Percentiles rank a stretch among this genome's conserved stretches.
Evolutionary conservation across 495 filamentous ascomycete species (phyloP).

Genomic region (Xylaria flabelliformis): DNA sequence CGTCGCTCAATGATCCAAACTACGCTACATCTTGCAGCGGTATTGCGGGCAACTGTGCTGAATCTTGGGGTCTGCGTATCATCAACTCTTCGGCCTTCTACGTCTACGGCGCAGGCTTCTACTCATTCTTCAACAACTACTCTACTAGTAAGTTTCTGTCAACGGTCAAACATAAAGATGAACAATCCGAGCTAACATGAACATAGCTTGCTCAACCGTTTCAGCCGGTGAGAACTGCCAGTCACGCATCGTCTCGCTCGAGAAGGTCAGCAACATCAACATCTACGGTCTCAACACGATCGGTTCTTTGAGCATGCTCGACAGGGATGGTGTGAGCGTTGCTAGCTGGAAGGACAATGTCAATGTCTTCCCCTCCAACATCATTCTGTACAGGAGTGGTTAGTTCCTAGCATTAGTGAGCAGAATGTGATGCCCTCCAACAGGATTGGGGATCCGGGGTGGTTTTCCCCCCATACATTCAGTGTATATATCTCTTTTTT

Average conservation of each 20-base stretch:
- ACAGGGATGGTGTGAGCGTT: conserved; percentile 45
- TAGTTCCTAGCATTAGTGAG: background rate
- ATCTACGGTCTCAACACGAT: conserved; percentile 64
- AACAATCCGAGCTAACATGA: background rate
- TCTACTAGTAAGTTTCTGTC: conserved; percentile 38
- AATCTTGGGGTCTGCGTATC: conserved; percentile 71
- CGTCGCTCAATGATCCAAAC: conserved; percentile 63
- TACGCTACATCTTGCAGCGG: conserved; percentile 56
- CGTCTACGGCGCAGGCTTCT: conserved; percentile 75
- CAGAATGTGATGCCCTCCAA: background rate
- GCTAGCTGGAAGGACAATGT: conserved; percentile 54
- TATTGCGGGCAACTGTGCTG: conserved; percentile 56
- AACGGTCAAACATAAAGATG: background rate
- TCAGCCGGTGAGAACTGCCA: conserved; percentile 60
- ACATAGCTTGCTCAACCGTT: conserved; percentile 49
- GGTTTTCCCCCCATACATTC: background rate
- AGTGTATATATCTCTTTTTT: conserved; percentile 22
- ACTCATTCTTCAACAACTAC: conserved; percentile 76
- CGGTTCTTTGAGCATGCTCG: conserved; percentile 55
- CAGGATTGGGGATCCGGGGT: conserved; percentile 1
- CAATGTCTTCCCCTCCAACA: conserved; percentile 52
- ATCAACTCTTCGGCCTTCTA: conserved; percentile 62
- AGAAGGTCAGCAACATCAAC: conserved; percentile 56
- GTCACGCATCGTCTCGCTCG: conserved; percentile 57
- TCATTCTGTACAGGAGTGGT: conserved; percentile 36